Evolutionary conservation across 768 basidiomycete species (phyloP), one percentile per base, ranked within the genome.

Genomic region (Mycena polygramma): DNA sequence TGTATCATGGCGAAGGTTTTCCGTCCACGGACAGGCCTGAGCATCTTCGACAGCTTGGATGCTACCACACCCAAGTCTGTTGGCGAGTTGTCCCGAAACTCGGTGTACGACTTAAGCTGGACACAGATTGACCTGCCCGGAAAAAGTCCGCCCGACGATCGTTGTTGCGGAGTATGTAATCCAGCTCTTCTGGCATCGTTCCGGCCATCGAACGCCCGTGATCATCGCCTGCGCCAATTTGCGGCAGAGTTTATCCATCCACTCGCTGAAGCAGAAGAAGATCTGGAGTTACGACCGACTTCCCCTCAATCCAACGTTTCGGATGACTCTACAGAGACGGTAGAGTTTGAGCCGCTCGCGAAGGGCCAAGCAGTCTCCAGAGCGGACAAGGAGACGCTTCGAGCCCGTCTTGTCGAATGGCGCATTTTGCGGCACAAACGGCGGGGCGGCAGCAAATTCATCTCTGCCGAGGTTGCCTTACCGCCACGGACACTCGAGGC

Each of bases 111-210:
- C 14, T 30, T 69, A n/a, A 14, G 24, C 30, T 64, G 71, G 69
- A 70, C 62, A 1, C 45, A 45, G 10, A 26, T 65, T 26, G 54
- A 67, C 37, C 61, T 62, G 14, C 57, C 64, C 8, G 53, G 54
- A 10, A 48, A 19, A 58, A 22, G 52, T 35, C 53, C 62, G 30
- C 62, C 68, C 15, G 35, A 26, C 5, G 49, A 71, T 52, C 57
- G 71, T 41, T 72, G 71, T 52, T 72, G 71, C 26, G 41, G 52
- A 3, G 11, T 24, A 1, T 72, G 71, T 35, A 63, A 72, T 39
- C 68, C 71, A 2, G 24, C 7, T 5, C 57, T 65, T 4, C n/a
- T 57, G 2, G 58, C 41, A 0, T 20, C 13, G 41, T 63, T 55
- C 35, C 59, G 10, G 24, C 59, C 66, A 19, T 59, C 66, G 19